A percentile compares a stretch with the other conserved stretches of the same genome.
phyloP scores from a whole-genome alignment of 257 asterid species.

The Lycium barbarum region DNA sequence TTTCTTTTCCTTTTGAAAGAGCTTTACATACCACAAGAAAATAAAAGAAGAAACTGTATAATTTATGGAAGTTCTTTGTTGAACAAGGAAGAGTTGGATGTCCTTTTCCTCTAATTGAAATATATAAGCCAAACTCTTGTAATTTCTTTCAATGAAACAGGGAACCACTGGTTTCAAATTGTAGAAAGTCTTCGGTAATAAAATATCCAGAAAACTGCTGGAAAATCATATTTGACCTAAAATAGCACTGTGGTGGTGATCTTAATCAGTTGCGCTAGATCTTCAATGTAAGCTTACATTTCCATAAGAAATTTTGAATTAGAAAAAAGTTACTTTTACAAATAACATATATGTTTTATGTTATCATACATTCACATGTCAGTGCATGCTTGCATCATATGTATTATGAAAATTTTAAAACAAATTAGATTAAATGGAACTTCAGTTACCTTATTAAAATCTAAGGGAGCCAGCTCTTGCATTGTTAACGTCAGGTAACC shows the following conservation, averaged over 20 bases:
- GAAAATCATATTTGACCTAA: constrained; percentile 18
- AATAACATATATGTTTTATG: background rate
- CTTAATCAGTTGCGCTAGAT: background rate
- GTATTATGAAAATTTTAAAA: background rate
- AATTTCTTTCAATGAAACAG: constrained; percentile 9
- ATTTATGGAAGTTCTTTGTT: constrained; percentile 13
- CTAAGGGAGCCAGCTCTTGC: background rate
- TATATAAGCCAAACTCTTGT: background rate
- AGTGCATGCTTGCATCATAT: constrained; percentile 16
- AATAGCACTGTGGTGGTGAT: background rate
- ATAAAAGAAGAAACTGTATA: constrained; percentile 1
- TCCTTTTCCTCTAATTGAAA: background rate
- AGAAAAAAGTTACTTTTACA: background rate
- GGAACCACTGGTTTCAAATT: constrained; percentile 9
- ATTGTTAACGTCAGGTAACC: background rate
- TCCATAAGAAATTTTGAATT: background rate
- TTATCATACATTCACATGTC: constrained; percentile 4
- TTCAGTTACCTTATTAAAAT: constrained; percentile 17
- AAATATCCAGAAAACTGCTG: constrained; percentile 9
- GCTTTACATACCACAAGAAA: background rate
- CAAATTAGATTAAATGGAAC: background rate
- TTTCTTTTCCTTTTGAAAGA: background rate
- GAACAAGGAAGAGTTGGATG: background rate
- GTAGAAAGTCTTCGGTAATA: background rate
- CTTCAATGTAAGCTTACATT: constrained; percentile 8